Evolutionary conservation across 768 basidiomycete species (phyloP).

Genomic region (Kwoniella newhampshirensis): DNA sequence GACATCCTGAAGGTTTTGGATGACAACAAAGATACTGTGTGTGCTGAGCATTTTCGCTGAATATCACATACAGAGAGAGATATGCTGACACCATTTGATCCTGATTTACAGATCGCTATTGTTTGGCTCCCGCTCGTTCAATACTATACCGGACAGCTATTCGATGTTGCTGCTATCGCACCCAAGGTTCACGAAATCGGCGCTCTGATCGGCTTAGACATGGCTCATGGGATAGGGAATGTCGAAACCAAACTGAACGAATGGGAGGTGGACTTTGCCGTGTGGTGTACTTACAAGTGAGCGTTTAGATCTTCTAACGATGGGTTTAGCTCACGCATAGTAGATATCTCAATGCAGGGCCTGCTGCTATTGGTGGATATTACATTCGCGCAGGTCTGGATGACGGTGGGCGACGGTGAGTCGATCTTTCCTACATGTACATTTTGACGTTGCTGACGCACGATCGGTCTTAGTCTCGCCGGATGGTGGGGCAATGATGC

Average conservation of each 20-base stretch:
- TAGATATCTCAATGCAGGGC: constrained; percentile 86
- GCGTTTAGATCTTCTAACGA: too few species aligned
- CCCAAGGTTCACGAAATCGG: constrained; percentile 81
- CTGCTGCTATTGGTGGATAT: constrained; percentile 93
- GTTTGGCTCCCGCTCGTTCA: constrained; percentile 92
- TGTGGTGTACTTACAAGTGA: constrained; percentile 92
- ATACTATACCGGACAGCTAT: constrained; percentile 95
- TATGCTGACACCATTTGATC: too few species aligned
- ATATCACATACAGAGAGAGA: too few species aligned
- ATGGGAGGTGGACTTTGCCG: constrained; percentile 95
- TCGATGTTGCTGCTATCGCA: constrained; percentile 82
- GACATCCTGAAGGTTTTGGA: constrained; percentile 79
- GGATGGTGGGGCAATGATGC: constrained; percentile 99
- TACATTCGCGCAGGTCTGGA: constrained; percentile 54
- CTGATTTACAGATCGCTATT: constrained; percentile 70
- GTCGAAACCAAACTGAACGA: constrained; percentile 84
- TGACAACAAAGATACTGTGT: constrained; percentile 55
- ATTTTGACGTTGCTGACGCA: neutral
- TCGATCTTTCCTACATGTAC: constrained; percentile 4
- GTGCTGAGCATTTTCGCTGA: too few species aligned
- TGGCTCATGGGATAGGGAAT: constrained; percentile 93
- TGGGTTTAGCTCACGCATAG: too few species aligned
- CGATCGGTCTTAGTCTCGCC: constrained; percentile 62
- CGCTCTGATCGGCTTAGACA: constrained; percentile 91
- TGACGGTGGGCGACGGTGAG: constrained; percentile 47